These are phyloP conservation scores for Panaeolus papilionaceus DNA, from an alignment of 768 basidiomycete species.

Conservation along the genomic window DNA sequence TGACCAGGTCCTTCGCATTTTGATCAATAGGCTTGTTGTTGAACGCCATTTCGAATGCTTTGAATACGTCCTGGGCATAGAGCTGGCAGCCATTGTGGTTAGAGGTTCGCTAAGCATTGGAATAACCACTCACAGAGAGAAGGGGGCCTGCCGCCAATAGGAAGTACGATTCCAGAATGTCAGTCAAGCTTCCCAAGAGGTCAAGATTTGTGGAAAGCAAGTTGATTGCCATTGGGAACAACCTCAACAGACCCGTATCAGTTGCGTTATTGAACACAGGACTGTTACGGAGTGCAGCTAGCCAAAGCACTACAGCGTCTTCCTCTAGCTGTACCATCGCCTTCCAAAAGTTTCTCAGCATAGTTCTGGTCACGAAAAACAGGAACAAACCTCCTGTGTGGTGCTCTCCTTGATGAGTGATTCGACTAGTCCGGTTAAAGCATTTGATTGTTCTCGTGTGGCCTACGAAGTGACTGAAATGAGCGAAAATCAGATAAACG, in stretches of 20 bases:
- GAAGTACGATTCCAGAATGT: constrained; percentile 79
- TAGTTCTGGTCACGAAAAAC: not conserved
- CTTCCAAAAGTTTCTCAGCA: constrained; percentile 42
- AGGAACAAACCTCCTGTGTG: constrained; percentile 53
- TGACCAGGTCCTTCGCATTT: constrained; percentile 71
- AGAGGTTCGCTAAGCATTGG: not conserved
- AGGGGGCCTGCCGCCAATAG: constrained; percentile 70
- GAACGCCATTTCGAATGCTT: constrained; percentile 58
- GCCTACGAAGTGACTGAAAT: constrained; percentile 52
- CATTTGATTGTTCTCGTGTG: constrained; percentile 63
- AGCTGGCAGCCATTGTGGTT: constrained; percentile 8
- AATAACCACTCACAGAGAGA: constrained; percentile 56
- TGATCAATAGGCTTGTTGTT: constrained; percentile 50
- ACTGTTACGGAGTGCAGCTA: constrained; percentile 70
- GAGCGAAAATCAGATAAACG: not conserved
- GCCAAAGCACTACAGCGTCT: constrained; percentile 82
- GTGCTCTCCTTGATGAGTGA: constrained; percentile 72
- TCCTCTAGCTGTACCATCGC: constrained; percentile 74
- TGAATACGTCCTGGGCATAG: constrained; percentile 60
- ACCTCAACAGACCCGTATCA: constrained; percentile 56
- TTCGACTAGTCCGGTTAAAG: constrained; percentile 60
- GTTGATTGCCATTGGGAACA: constrained; percentile 69
- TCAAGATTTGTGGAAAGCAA: constrained; percentile 76
- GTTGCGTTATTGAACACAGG: constrained; percentile 52
- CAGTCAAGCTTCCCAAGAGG: constrained; percentile 68